phyloP scores from a whole-genome alignment of 2,329 filamentous ascomycete genomes.

The Colletotrichum sp. region DNA sequence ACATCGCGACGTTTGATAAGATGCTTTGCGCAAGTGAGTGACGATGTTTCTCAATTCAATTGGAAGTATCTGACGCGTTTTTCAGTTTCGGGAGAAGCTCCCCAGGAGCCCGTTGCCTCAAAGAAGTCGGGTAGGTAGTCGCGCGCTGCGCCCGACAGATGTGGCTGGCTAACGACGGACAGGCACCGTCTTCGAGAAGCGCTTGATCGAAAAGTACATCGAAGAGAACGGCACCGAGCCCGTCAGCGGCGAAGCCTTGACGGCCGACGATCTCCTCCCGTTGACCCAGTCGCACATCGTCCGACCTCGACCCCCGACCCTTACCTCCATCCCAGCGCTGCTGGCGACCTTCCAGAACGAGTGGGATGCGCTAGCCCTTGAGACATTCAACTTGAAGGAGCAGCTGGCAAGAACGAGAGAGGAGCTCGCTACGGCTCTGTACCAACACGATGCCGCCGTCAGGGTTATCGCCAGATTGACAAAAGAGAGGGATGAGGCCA shows the following conservation, averaged over 20 bases:
- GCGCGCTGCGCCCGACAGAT: not conserved
- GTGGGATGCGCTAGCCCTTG: constrained; percentile 93
- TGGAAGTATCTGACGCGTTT: constrained; percentile 21
- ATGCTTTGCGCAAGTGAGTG: constrained; percentile 43
- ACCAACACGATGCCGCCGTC: constrained; percentile 97
- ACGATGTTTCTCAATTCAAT: not conserved
- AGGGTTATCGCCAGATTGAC: constrained; percentile 90
- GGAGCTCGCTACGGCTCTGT: constrained; percentile 91
- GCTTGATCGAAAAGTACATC: constrained; percentile 94
- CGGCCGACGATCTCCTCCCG: constrained; percentile 83
- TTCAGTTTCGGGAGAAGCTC: constrained; percentile 93
- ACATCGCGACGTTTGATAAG: constrained; percentile 6
- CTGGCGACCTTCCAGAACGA: constrained; percentile 97
- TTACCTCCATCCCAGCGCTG: constrained; percentile 95
- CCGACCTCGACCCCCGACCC: constrained; percentile 86
- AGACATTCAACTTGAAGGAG: constrained; percentile 90
- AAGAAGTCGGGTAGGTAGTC: constrained; percentile 81
- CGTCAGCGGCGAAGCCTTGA: constrained; percentile 83
- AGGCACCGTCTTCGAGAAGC: constrained; percentile 94
- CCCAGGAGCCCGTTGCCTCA: constrained; percentile 92
- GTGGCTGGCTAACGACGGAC: not conserved
- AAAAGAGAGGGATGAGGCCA: constrained; percentile 91
- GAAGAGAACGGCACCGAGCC: constrained; percentile 93
- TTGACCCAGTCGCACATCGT: constrained; percentile 85
- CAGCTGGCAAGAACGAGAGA: constrained; percentile 89